A percentile compares a stretch with the other conserved stretches of the same genome.
Evolutionary conservation across 2,329 filamentous ascomycete genomes (phyloP).

Genomic region (Didymosphaeria variabile): DNA sequence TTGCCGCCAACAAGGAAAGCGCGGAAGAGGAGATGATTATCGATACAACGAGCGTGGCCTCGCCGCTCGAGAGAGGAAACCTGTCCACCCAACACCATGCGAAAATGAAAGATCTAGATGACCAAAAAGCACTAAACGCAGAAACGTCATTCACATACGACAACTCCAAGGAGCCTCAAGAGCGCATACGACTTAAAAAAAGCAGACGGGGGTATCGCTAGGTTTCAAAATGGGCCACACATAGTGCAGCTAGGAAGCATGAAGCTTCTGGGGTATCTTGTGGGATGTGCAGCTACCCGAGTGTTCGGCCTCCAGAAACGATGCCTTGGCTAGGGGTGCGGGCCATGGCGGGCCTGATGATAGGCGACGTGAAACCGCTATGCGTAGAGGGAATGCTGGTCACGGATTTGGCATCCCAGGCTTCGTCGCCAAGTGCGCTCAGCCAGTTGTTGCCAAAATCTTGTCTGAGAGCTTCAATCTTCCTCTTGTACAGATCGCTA

Average conservation of each 20-base stretch:
- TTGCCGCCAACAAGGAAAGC: constrained; percentile 33
- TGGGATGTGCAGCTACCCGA: constrained; percentile 37
- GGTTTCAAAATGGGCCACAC: constrained; percentile 16
- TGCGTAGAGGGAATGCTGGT: constrained; percentile 43
- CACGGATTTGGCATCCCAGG: constrained; percentile 55
- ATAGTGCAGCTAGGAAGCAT: constrained; percentile 1
- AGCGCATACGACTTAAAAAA: constrained; percentile 23
- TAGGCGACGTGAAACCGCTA: constrained; percentile 40
- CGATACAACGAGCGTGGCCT: constrained; percentile 44
- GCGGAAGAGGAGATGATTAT: constrained; percentile 25
- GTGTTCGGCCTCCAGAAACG: constrained; percentile 49
- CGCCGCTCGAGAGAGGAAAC: constrained; percentile 31
- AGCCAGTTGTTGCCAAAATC: constrained; percentile 90
- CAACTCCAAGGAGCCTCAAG: not conserved
- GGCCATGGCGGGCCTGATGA: constrained; percentile 41
- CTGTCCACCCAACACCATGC: constrained; percentile 46
- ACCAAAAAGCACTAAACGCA: constrained; percentile 17
- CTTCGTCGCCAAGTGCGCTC: constrained; percentile 82
- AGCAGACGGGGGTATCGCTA: constrained; percentile 50
- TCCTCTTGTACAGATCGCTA: constrained; percentile 83
- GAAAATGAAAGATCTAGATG: constrained; percentile 24
- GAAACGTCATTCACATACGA: constrained; percentile 6
- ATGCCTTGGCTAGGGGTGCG: constrained; percentile 52
- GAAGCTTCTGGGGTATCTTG: not conserved
- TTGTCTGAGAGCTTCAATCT: constrained; percentile 84